These are phyloP conservation scores for Candida ascalaphidarum DNA, from an alignment of 805 yeast species.

Conservation along the genomic window DNA sequence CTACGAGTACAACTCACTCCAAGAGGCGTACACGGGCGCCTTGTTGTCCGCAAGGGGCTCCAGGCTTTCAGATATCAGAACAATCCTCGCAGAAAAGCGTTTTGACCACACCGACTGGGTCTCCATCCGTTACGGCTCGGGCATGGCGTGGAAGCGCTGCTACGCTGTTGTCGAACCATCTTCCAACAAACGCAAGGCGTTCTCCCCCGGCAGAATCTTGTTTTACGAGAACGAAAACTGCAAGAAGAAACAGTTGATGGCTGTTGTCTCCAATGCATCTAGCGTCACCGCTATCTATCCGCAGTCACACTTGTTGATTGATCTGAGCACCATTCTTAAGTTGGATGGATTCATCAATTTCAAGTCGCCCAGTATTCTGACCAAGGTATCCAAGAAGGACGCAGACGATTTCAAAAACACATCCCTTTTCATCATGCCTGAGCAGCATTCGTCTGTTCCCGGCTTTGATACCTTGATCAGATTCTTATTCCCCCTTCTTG, in stretches of 20 bases:
- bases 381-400: constrained; percentile 23
- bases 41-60: constrained; percentile 87
- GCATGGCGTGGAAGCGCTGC: constrained; percentile 96
- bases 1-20: constrained; percentile 75
- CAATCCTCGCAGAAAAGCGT: constrained; percentile 77
- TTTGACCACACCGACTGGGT: constrained; percentile 92
- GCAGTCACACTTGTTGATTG: constrained; percentile 70
- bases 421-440: constrained; percentile 36
- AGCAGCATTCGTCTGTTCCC: constrained; percentile 36
- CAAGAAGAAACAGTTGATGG: constrained; percentile 64
- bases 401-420: constrained; percentile 30
- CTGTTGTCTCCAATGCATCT: constrained; percentile 60
- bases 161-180: constrained; percentile 83
- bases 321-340: constrained; percentile 81
- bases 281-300: constrained; percentile 91
- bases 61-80: constrained; percentile 75
- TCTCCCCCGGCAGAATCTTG: constrained; percentile 56
- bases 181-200: constrained; percentile 36
- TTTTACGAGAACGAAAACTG: constrained; percentile 80
- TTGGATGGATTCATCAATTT: constrained; percentile 74
- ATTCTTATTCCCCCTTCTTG: constrained; percentile 31
- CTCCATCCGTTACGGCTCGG: constrained; percentile 88
- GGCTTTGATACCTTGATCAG: constrained; percentile 42
- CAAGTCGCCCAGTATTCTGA: constrained; percentile 27
- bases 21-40: constrained; percentile 96